Evolutionary conservation across 352 stramenopile genomes (phyloP).

Genomic region (Pythium dissimile): DNA sequence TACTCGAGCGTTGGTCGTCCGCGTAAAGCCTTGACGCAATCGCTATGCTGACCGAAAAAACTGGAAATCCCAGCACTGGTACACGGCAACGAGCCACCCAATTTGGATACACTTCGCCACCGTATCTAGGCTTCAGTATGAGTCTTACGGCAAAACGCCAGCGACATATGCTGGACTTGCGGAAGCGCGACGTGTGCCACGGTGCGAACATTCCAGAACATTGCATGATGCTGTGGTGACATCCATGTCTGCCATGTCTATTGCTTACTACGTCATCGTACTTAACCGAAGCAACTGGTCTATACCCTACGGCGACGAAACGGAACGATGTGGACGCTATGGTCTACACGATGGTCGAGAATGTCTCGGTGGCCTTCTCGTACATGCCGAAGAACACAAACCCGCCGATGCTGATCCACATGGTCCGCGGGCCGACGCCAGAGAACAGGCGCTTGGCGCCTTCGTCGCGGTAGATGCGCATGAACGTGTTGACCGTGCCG

Average conservation of each 20-base stretch:
- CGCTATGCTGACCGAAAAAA: slow-evolving; percentile 1
- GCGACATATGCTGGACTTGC: no score
- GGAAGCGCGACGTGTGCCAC: no score
- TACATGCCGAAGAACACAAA: slow-evolving; percentile 99
- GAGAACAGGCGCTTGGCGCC: slow-evolving; percentile 90
- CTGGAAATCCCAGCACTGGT: neutral
- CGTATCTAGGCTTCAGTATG: no score
- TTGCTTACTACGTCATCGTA: slow-evolving; percentile 18
- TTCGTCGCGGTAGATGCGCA: slow-evolving; percentile 90
- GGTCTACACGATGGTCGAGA: slow-evolving; percentile 51
- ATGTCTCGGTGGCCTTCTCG: slow-evolving; percentile 87
- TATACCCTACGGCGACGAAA: neutral
- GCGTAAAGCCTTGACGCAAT: slow-evolving; percentile 23
- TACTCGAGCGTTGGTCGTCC: slow-evolving; percentile 1
- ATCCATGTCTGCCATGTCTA: slow-evolving; percentile 6
- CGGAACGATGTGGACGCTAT: no score
- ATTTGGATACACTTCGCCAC: no score
- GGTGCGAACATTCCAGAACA: no score
- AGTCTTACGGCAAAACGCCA: no score
- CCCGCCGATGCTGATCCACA: slow-evolving; percentile 99
- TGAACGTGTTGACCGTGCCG: slow-evolving; percentile 88
- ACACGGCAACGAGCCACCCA: slow-evolving; percentile 14
- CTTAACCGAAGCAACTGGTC: slow-evolving; percentile 8
- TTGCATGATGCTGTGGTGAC: no score
- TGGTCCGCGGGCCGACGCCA: slow-evolving; percentile 94